Conservation (phyloP, 495 filamentous ascomycete genomes). For the Lasiosphaeriaceae sp. region DNA sequence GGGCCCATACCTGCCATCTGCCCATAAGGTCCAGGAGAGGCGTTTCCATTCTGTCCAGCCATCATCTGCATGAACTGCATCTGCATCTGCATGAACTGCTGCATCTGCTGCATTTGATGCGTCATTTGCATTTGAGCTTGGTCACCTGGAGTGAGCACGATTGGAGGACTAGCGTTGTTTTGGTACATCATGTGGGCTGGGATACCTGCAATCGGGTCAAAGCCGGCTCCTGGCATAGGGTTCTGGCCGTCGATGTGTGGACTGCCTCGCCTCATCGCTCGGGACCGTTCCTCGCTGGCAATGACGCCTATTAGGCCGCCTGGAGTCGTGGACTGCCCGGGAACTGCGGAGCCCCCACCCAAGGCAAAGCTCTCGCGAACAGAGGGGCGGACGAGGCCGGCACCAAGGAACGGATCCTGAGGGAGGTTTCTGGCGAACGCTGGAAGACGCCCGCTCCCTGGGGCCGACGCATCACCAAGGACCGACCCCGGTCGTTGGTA, state of each 20-base stretch:
- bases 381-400: slow-evolving; percentile 68
- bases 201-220: slow-evolving; percentile 44
- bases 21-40: slow-evolving; percentile 30
- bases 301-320: slow-evolving; percentile 91
- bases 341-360: slow-evolving; percentile 55
- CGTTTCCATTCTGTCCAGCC: slow-evolving; percentile 37
- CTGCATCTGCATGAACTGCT: slow-evolving; percentile 87
- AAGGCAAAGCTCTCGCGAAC: slow-evolving; percentile 75
- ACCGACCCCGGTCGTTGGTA: slow-evolving; percentile 32
- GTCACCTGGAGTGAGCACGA: slow-evolving; percentile 58
- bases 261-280: slow-evolving; percentile 74
- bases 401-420: slow-evolving; percentile 83
- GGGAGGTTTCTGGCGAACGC: slow-evolving; percentile 86
- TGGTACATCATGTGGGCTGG: slow-evolving; percentile 49
- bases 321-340: slow-evolving; percentile 33
- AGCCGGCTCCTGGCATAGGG: slow-evolving; percentile 28
- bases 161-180: slow-evolving; percentile 26
- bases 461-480: slow-evolving; percentile 21
- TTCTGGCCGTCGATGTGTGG: slow-evolving; percentile 55
- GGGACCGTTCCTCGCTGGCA: slow-evolving; percentile 73
- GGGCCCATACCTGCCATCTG: slow-evolving; percentile 30
- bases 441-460: slow-evolving; percentile 46
- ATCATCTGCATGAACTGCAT: slow-evolving; percentile 91
- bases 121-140: slow-evolving; percentile 79
- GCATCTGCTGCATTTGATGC: slow-evolving; percentile 87